Conservation (phyloP, 2,329 filamentous ascomycete genomes). For the Arthrinium puccinioides region DNA sequence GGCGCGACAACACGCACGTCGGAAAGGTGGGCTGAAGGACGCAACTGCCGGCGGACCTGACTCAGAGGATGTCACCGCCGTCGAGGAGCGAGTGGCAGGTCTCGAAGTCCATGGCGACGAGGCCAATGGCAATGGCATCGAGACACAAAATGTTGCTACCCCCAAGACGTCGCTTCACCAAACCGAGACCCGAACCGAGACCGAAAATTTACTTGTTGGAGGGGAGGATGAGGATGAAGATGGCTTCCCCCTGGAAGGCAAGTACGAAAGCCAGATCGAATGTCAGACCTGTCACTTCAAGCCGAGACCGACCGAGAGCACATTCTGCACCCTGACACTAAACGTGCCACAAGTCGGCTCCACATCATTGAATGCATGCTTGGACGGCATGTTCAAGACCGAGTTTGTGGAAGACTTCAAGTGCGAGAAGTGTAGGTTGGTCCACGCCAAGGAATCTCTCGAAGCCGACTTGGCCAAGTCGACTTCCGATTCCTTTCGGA, state of each 20-base stretch:
- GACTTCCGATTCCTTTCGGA: conserved; percentile 43
- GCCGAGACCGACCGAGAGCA: conserved; percentile 74
- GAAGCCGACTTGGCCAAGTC: conserved; percentile 50
- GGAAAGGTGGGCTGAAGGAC: conserved; percentile 14
- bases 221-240: conserved; percentile 49
- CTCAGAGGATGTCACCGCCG: conserved; percentile 16
- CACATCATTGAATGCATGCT: conserved; percentile 78
- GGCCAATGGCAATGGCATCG: conserved; percentile 6
- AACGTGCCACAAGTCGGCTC: conserved; percentile 80
- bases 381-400: conserved; percentile 89
- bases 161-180: conserved; percentile 7
- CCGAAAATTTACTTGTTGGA: conserved; percentile 16
- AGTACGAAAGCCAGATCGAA: conserved; percentile 89
- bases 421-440: conserved; percentile 85
- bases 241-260: conserved; percentile 87
- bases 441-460: conserved; percentile 65
- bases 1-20: conserved; percentile 54
- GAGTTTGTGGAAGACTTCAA: conserved; percentile 97
- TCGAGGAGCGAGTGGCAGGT: conserved; percentile 22
- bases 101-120: conserved; percentile 16
- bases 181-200: conserved; percentile 5
- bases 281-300: conserved; percentile 86
- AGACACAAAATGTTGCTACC: conserved; percentile 5
- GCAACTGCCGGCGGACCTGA: conserved; percentile 9
- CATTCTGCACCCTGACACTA: conserved; percentile 86